These are phyloP conservation scores for Corymbia citriodora DNA, from an alignment of 441 rosid genomes.

Conservation along the genomic window DNA sequence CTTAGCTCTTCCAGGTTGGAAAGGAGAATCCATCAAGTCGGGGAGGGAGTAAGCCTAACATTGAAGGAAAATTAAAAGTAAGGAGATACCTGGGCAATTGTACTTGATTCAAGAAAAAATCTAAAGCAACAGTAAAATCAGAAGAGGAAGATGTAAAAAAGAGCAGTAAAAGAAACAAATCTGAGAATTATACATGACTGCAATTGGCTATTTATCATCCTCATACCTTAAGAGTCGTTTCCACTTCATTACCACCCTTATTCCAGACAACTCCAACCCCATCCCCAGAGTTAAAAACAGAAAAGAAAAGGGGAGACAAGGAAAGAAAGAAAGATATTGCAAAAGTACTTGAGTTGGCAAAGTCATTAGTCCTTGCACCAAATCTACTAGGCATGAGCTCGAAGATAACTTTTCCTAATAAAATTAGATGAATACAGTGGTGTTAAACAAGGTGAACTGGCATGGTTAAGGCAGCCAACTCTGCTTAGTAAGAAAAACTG, in stretches of 20 bases:
- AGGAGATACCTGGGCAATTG: not conserved
- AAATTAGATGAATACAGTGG: not conserved
- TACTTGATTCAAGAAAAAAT: not conserved
- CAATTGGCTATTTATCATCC: not conserved
- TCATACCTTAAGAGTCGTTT: not conserved
- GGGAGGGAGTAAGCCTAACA: slow-evolving; percentile 39
- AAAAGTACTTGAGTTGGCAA: not conserved
- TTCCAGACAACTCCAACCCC: not conserved
- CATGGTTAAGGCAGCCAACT: not conserved
- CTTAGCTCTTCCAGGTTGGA: slow-evolving; percentile 31
- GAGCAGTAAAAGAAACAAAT: not conserved
- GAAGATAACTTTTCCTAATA: not conserved
- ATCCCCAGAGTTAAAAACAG: not conserved
- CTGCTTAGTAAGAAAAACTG: not conserved
- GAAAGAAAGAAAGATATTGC: not conserved
- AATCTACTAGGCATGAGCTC: not conserved
- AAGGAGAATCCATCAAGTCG: slow-evolving; percentile 43
- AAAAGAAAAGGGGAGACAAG: not conserved
- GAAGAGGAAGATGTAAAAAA: not conserved
- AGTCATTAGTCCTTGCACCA: not conserved
- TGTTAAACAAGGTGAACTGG: not conserved
- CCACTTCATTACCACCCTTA: not conserved
- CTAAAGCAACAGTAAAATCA: not conserved
- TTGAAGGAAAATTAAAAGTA: not conserved
- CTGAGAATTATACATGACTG: not conserved